Conservation (phyloP, 2,329 filamentous ascomycete species). For the Colletotrichum lini region DNA sequence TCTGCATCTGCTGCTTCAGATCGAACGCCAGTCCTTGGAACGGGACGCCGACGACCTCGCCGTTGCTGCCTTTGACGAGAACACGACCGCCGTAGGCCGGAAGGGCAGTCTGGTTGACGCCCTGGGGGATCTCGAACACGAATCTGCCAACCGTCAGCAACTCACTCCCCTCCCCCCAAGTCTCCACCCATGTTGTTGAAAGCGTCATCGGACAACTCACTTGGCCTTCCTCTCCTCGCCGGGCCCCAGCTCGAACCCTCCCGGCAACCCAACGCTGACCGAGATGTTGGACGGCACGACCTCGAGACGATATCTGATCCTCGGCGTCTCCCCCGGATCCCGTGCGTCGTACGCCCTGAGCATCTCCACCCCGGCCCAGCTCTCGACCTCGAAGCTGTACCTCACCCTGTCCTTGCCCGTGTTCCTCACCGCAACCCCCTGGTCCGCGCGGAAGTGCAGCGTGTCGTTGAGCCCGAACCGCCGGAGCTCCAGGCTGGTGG, state of each 20-base stretch:
- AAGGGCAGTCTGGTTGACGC: conserved; percentile 48
- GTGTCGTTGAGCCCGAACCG: conserved; percentile 60
- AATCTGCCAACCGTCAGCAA: conserved; percentile 21
- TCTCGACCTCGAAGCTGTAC: conserved; percentile 37
- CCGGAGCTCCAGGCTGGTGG: conserved; percentile 51
- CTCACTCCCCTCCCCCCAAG: no score
- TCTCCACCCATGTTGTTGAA: no score
- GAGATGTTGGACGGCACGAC: conserved; percentile 42
- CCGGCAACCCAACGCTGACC: conserved; percentile 39
- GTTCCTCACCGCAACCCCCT: conserved; percentile 26
- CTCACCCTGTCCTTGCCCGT: conserved; percentile 7
- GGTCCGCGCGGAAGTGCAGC: conserved; percentile 49
- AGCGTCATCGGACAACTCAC: conserved; percentile 16
- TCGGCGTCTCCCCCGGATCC: conserved; percentile 29
- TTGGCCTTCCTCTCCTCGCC: conserved; percentile 28
- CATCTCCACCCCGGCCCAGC: conserved; percentile 43
- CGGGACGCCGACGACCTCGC: conserved; percentile 51
- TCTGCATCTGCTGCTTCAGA: conserved; percentile 37
- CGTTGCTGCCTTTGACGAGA: conserved; percentile 49
- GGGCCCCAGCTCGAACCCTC: conserved; percentile 31
- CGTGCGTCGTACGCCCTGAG: conserved; percentile 41
- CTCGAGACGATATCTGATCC: conserved; percentile 43
- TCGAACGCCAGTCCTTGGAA: conserved; percentile 43
- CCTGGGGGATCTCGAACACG: conserved; percentile 47
- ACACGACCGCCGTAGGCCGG: conserved; percentile 54